Evolutionary conservation across 371 early-diverging fungal genomes (phyloP).

Genomic region (Mortierella sp.): DNA sequence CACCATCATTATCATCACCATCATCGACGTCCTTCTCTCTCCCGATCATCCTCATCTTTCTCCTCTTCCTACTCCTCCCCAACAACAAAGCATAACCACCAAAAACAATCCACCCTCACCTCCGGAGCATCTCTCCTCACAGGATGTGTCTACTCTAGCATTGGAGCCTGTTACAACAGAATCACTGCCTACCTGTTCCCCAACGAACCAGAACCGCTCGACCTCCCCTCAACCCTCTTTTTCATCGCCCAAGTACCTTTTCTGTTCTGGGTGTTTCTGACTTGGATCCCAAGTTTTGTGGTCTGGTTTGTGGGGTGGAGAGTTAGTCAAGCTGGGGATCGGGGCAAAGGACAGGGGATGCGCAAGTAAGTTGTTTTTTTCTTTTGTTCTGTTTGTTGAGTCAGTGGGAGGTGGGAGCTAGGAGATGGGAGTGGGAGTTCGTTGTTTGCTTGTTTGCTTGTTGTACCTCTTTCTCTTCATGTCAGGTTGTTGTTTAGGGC

Average conservation of each 20-base stretch:
- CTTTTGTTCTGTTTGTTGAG: background rate
- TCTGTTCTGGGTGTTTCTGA: constrained; percentile 12
- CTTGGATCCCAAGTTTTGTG: constrained; percentile 30
- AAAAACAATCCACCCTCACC: background rate
- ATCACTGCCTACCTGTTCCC: constrained; percentile 38
- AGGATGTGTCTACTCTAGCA: background rate
- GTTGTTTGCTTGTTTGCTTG: background rate
- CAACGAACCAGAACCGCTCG: constrained; percentile 44
- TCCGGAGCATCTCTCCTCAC: background rate
- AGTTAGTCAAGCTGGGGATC: constrained; percentile 34
- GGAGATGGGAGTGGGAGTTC: background rate
- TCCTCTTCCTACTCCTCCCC: background rate
- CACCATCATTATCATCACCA: constrained; percentile 8
- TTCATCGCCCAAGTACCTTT: constrained; percentile 39
- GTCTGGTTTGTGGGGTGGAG: constrained; percentile 32
- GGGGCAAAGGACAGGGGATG: constrained; percentile 34
- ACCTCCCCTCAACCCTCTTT: constrained; percentile 34
- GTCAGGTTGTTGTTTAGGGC: background rate
- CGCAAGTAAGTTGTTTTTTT: constrained; percentile 29
- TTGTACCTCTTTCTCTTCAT: background rate
- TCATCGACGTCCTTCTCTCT: background rate
- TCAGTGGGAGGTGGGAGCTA: background rate
- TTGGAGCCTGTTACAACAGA: constrained; percentile 20
- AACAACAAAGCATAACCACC: background rate
- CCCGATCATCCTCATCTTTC: background rate